phyloP scores from a whole-genome alignment of 1,284 basidiomycete genomes.

The Stereum hirsutum region DNA sequence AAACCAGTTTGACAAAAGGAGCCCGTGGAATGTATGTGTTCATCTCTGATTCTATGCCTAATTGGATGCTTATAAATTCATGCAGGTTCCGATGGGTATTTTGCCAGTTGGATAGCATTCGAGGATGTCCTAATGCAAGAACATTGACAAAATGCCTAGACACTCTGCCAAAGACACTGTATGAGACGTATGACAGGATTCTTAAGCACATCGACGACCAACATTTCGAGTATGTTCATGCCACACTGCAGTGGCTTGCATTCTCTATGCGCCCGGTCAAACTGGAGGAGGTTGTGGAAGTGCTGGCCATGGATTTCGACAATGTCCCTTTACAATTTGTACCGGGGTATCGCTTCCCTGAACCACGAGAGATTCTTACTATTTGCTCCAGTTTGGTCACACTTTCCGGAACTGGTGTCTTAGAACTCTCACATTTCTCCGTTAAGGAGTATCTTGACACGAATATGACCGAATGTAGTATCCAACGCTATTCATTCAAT shows the following conservation, averaged over 20 bases:
- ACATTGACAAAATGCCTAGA: background rate
- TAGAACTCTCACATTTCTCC: background rate
- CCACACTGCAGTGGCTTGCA: background rate
- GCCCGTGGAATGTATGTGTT: slow-evolving; percentile 1
- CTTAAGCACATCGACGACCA: background rate
- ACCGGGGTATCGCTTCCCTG: background rate
- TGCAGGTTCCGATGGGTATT: slow-evolving; percentile 3
- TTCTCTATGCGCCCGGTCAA: background rate
- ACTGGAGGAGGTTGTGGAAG: background rate
- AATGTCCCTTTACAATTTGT: background rate
- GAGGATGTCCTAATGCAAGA: background rate
- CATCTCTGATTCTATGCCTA: too few relatives aligned
- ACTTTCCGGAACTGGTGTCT: background rate
- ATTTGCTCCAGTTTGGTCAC: background rate
- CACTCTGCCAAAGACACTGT: slow-evolving; percentile 1
- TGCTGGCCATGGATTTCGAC: background rate
- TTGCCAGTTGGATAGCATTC: background rate
- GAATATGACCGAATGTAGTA: background rate
- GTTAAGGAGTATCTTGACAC: slow-evolving; percentile 2
- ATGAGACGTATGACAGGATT: slow-evolving; percentile 2
- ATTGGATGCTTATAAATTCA: background rate
- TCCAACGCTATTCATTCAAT: background rate
- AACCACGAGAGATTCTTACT: background rate
- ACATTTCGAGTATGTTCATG: background rate
- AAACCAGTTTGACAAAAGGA: background rate